Percentiles rank a stretch among this genome's conserved stretches.
Conservation (phyloP, 2,329 filamentous ascomycete species). For the Penicillium corylophilum region DNA sequence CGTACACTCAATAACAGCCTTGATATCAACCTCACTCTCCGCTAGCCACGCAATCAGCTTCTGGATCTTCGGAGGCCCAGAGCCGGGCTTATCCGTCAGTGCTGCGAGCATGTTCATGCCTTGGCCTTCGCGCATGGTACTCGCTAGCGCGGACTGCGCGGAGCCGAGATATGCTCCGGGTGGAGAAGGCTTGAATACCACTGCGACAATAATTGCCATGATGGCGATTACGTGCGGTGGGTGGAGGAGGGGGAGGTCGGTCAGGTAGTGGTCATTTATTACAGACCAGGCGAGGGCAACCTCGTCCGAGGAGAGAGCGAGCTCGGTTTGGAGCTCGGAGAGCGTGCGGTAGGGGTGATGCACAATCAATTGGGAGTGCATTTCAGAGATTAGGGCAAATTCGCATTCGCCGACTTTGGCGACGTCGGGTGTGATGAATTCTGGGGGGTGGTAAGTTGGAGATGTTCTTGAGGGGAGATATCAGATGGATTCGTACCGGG, state of each 20-base stretch:
- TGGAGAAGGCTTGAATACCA: slow-evolving; percentile 73
- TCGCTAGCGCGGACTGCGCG: slow-evolving; percentile 33
- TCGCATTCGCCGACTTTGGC: slow-evolving; percentile 90
- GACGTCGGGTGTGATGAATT: slow-evolving; percentile 72
- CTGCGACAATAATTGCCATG: slow-evolving; percentile 76
- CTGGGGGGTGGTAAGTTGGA: slow-evolving; percentile 39
- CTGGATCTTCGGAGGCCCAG: slow-evolving; percentile 48
- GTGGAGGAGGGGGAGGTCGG: slow-evolving; percentile 81
- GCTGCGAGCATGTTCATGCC: slow-evolving; percentile 35
- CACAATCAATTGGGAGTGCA: slow-evolving; percentile 84
- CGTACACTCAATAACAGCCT: slow-evolving; percentile 81
- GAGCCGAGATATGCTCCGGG: slow-evolving; percentile 30
- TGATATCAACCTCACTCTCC: slow-evolving; percentile 80
- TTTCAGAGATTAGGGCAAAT: slow-evolving; percentile 86
- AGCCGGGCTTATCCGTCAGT: slow-evolving; percentile 32
- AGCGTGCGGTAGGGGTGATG: slow-evolving; percentile 89
- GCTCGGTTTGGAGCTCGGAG: slow-evolving; percentile 65
- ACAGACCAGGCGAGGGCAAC: slow-evolving; percentile 73
- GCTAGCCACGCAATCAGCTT: slow-evolving; percentile 79
- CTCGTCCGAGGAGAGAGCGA: slow-evolving; percentile 76
- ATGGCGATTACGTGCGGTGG: slow-evolving; percentile 87
- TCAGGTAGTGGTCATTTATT: slow-evolving; percentile 90
- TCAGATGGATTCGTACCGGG: slow-evolving; percentile 52
- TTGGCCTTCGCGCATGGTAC: slow-evolving; percentile 38
- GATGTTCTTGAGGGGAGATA: not conserved